A percentile compares a stretch with the other conserved stretches of the same genome.
phyloP scores from a whole-genome alignment of 495 filamentous ascomycete genomes.

The Penicillium ucsense region DNA sequence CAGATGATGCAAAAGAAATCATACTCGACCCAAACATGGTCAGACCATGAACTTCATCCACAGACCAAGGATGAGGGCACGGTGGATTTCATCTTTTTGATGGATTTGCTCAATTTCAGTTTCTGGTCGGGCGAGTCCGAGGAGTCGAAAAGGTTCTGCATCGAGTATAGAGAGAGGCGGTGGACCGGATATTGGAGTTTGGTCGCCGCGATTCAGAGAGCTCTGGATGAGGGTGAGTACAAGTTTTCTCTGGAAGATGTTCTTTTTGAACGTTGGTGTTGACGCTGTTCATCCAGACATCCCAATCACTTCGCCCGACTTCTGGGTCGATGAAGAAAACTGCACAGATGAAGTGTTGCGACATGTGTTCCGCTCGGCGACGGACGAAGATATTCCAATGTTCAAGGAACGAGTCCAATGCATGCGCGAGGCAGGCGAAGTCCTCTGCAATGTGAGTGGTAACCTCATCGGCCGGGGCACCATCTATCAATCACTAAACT shows the following conservation, averaged over 20 bases:
- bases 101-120: slow-evolving; percentile 93
- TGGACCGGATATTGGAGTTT: slow-evolving; percentile 97
- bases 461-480: no score
- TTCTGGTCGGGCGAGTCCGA: slow-evolving; percentile 73
- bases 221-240: slow-evolving; percentile 70
- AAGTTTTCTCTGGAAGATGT: not conserved
- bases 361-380: slow-evolving; percentile 78
- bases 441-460: slow-evolving; percentile 64
- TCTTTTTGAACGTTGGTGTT: not conserved
- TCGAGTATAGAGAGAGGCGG: slow-evolving; percentile 67
- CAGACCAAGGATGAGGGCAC: slow-evolving; percentile 64
- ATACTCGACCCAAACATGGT: slow-evolving; percentile 80
- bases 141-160: slow-evolving; percentile 58
- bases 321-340: slow-evolving; percentile 70
- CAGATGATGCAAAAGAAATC: slow-evolving; percentile 69
- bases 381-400: slow-evolving; percentile 78
- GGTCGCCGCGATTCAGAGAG: slow-evolving; percentile 75
- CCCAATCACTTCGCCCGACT: slow-evolving; percentile 79
- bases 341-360: slow-evolving; percentile 65
- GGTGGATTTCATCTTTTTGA: slow-evolving; percentile 87
- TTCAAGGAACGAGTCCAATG: slow-evolving; percentile 69
- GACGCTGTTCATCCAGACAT: slow-evolving; percentile 45
- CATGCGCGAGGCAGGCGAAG: slow-evolving; percentile 72
- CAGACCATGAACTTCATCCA: slow-evolving; percentile 84
- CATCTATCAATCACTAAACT: not conserved